Conservation (phyloP, 2,329 filamentous ascomycete genomes). For the Epicoccum sorghinum region DNA sequence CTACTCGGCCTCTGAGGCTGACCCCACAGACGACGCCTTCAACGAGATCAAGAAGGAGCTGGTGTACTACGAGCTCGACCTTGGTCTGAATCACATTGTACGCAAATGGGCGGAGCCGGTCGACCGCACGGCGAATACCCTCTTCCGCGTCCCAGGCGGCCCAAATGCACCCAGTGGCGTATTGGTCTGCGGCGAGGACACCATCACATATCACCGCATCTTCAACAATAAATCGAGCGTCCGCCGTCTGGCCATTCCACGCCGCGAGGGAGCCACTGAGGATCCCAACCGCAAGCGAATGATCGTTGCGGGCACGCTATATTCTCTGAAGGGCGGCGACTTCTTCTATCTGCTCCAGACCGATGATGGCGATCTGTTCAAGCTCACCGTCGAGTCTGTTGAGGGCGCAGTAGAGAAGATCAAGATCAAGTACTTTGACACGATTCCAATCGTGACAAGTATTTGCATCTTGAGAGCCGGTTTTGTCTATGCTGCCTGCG, state of each 20-base stretch:
- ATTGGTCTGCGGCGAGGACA: constrained; percentile 91
- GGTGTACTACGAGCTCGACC: constrained; percentile 96
- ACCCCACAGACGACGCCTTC: constrained; percentile 81
- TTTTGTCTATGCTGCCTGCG: constrained; percentile 89
- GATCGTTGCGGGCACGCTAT: constrained; percentile 93
- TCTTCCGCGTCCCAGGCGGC: constrained; percentile 95
- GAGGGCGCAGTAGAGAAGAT: constrained; percentile 67
- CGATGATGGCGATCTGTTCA: constrained; percentile 98
- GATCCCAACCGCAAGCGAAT: constrained; percentile 88
- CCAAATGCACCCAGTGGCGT: constrained; percentile 94
- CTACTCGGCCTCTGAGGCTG: constrained; percentile 89
- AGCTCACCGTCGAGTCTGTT: constrained; percentile 92
- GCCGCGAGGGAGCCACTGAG: constrained; percentile 84
- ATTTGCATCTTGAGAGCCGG: constrained; percentile 94
- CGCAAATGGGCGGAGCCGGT: constrained; percentile 95
- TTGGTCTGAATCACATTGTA: constrained; percentile 96
- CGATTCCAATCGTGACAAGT: constrained; percentile 83
- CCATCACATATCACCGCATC: constrained; percentile 94
- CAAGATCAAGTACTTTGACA: constrained; percentile 98
- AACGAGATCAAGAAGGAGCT: constrained; percentile 85
- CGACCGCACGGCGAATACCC: constrained; percentile 82
- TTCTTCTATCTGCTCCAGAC: constrained; percentile 98
- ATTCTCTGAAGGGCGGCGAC: constrained; percentile 85
- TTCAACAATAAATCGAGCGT: constrained; percentile 74
- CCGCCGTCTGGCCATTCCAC: constrained; percentile 86